Evolutionary conservation across 176 grass and related monocot genomes (phyloP), one percentile per base, ranked within the genome.

Genomic region (Oryza australiensis): DNA sequence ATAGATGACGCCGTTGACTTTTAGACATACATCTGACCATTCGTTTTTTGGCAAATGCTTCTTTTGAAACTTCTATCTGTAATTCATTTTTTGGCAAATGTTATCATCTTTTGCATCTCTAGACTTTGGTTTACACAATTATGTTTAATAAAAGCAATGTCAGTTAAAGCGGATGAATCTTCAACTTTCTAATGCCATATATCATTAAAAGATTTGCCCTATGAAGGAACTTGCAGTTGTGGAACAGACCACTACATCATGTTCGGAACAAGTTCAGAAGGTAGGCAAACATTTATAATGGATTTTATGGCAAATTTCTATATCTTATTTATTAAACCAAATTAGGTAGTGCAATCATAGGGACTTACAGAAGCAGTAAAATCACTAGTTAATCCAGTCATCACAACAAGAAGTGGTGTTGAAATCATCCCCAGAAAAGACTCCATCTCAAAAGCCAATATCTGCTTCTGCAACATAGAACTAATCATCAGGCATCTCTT

Each of bases 341-440:
- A 45, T 68, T 69, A 60, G 2, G 34, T 69, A 62, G 28, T 62
- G 64, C 22, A 76, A 57, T 68, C 23, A 23, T 72, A 74, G 34
- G 66, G 33, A 84, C 87, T 90, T 92, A 97, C 92, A 77, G 94
- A 76, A 87, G 92, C 83, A 87, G 69, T 76, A 90, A 92, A 94
- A 88, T 97, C 94, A 77, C 94, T 97, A 41, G 90, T 94, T 84
- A 97, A 83, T 82, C 92, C 94, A 80, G 94, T 92, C 73, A 97
- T 81, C 66, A 97, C 73, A 90, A 97, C 34, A 68, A 94, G 34
- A 79, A 94, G 74, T 62, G 92, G 92, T 28, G 83, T 90, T 13
- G 83, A 80, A 80, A 81, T 97, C 88, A 82, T 97, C 92, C 42
- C 83, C 84, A 83, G 83, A 82, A 80, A 94, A 80, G 49, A 75